These are phyloP conservation scores for Eucalyptus pauciflora DNA, from an alignment of 345 rosid species.

Conservation along the genomic window DNA sequence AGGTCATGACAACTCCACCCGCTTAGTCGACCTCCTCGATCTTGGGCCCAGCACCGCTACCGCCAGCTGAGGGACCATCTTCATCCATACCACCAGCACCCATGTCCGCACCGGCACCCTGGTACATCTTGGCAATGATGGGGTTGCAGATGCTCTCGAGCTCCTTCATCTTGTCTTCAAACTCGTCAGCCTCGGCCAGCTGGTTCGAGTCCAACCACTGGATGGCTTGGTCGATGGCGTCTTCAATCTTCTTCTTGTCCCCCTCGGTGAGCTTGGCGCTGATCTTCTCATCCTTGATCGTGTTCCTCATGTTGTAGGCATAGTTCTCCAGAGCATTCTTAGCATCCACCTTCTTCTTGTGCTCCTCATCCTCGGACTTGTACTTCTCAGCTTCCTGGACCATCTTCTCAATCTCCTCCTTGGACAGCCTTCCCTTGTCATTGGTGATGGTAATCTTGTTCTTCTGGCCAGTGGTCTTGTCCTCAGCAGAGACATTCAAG, in stretches of 20 bases:
- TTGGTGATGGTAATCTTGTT: slow-evolving; percentile 9
- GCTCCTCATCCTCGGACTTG: background rate
- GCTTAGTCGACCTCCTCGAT: slow-evolving; percentile 51
- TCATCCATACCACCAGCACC: background rate
- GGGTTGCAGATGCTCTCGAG: background rate
- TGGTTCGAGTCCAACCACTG: background rate
- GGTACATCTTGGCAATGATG: background rate
- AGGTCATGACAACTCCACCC: background rate
- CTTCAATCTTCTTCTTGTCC: background rate
- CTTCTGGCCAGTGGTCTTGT: slow-evolving; percentile 15
- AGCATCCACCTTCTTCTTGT: background rate
- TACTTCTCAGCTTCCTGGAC: background rate
- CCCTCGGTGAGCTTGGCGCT: background rate
- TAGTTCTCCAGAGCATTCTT: background rate
- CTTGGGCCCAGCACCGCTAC: slow-evolving; percentile 45
- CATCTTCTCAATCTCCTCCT: slow-evolving; percentile 3
- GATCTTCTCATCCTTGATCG: background rate
- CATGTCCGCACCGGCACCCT: background rate
- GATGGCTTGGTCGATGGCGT: background rate
- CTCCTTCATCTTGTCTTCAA: background rate
- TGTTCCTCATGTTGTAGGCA: background rate
- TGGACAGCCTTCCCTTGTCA: background rate
- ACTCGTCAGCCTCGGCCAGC: background rate
- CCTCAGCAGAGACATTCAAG: slow-evolving; percentile 19
- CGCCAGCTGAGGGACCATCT: slow-evolving; percentile 4